Percentiles rank a stretch among this genome's conserved stretches.
phyloP scores from a whole-genome alignment of 495 filamentous ascomycete genomes.

The Penicillium canariense region DNA sequence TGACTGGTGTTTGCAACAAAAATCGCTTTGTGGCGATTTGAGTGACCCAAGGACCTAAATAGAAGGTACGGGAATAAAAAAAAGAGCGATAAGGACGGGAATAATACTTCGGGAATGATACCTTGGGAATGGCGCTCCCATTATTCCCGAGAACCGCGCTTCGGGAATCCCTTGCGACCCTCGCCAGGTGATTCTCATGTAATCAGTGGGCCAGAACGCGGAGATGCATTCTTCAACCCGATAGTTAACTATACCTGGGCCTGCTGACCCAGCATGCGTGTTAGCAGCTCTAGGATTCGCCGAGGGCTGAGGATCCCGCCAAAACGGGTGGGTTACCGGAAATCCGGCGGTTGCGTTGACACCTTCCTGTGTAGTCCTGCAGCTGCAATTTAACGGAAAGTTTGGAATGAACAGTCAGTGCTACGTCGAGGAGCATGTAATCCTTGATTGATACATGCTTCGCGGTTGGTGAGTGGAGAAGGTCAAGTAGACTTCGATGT shows the following conservation, averaged over 20 bases:
- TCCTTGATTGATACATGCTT: too few relatives aligned
- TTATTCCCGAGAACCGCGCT: conserved; percentile 26
- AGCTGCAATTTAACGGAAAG: not conserved
- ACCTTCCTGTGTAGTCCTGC: not conserved
- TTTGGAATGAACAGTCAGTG: not conserved
- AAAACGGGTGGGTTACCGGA: not conserved
- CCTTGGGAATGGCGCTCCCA: conserved; percentile 11
- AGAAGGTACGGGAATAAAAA: conserved; percentile 17
- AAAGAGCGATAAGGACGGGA: conserved; percentile 17
- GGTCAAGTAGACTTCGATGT: not conserved
- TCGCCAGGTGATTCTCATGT: conserved; percentile 15
- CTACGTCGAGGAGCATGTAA: not conserved
- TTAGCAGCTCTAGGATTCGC: not conserved
- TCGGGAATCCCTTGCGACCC: conserved; percentile 18
- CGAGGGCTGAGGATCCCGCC: not conserved
- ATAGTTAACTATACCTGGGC: not conserved
- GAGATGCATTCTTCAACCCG: not conserved
- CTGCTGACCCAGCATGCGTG: not conserved
- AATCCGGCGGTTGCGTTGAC: conserved; percentile 5
- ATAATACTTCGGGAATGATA: conserved; percentile 7
- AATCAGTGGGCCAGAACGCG: conserved; percentile 13
- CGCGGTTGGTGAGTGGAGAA: not conserved
- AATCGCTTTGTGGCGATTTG: conserved; percentile 6
- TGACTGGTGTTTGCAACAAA: not conserved
- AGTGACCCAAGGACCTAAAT: conserved; percentile 18